A percentile compares a stretch with the other conserved stretches of the same genome.
Conservation (phyloP, 345 rosid genomes). For the Aquilaria malaccensis region DNA sequence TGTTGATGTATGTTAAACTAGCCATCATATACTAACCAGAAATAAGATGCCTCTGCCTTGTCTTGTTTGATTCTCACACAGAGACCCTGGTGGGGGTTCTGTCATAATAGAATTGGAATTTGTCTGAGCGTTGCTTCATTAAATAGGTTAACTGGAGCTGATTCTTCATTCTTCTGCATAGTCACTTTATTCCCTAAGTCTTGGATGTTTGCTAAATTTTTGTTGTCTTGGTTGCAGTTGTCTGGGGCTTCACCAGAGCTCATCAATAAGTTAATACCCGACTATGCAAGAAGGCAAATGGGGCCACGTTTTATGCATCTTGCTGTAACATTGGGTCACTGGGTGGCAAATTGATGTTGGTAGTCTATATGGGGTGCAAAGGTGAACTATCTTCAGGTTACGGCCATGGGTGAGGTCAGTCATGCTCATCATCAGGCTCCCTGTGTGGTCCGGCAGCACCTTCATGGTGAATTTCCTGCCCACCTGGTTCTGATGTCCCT, state of each 20-base stretch:
- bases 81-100: too few species aligned
- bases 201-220: background rate
- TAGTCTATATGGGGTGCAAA: slow-evolving; percentile 19
- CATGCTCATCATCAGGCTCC: slow-evolving; percentile 26
- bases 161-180: too few species aligned
- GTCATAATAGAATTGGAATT: too few species aligned
- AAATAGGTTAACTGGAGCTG: too few species aligned
- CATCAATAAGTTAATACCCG: slow-evolving; percentile 81
- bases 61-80: background rate
- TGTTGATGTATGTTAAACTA: background rate
- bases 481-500: slow-evolving; percentile 4
- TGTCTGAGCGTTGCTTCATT: too few species aligned
- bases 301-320: slow-evolving; percentile 69
- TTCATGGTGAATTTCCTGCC: slow-evolving; percentile 5
- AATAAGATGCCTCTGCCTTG: background rate
- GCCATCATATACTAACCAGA: too few species aligned
- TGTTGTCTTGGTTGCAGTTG: slow-evolving; percentile 31
- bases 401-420: slow-evolving; percentile 24
- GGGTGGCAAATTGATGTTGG: slow-evolving; percentile 14
- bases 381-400: slow-evolving; percentile 23
- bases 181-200: background rate
- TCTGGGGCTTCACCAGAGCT: slow-evolving; percentile 68
- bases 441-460: slow-evolving; percentile 20
- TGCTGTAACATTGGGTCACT: slow-evolving; percentile 46
- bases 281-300: slow-evolving; percentile 68